A percentile compares a stretch with the other conserved stretches of the same genome.
Evolutionary conservation across 768 basidiomycete genomes (phyloP).

Genomic region (Auriscalpium orientale): DNA sequence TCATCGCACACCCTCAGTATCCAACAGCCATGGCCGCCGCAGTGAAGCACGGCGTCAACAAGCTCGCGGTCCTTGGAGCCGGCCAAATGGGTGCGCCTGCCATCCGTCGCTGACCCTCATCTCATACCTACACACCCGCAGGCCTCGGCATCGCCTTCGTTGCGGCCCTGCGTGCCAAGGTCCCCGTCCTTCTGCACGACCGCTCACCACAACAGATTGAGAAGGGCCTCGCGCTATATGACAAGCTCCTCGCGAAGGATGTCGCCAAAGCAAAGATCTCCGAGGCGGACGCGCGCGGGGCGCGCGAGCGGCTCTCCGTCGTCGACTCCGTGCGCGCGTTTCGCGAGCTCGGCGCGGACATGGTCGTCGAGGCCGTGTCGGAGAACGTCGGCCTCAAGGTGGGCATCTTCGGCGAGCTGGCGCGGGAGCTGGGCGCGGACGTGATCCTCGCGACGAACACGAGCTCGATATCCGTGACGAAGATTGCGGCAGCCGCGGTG

Average conservation of each 20-base stretch:
- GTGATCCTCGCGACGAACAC: conserved; percentile 91
- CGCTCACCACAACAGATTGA: conserved; percentile 64
- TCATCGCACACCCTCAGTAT: too few relatives aligned
- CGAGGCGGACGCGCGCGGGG: conserved; percentile 63
- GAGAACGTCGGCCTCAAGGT: conserved; percentile 78
- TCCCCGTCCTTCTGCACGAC: conserved; percentile 84
- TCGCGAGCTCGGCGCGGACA: conserved; percentile 60
- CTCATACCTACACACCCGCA: conserved; percentile 2
- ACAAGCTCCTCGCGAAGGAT: conserved; percentile 84
- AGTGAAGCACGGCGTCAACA: conserved; percentile 65
- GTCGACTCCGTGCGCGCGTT: conserved; percentile 52
- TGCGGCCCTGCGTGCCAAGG: conserved; percentile 75
- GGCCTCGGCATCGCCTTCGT: conserved; percentile 91
- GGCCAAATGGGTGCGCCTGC: conserved; percentile 58
- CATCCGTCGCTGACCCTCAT: neutral
- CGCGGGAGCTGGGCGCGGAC: conserved; percentile 56
- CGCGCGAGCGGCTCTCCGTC: conserved; percentile 54
- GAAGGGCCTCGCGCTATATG: conserved; percentile 66
- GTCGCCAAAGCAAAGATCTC: conserved; percentile 75
- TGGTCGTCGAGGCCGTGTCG: conserved; percentile 92
- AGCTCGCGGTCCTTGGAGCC: conserved; percentile 71
- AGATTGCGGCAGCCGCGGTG: conserved; percentile 79
- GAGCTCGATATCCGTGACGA: conserved; percentile 90
- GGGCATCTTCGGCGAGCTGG: conserved; percentile 64
- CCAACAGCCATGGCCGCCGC: conserved; percentile 11